Conservation (phyloP, 257 asterid genomes). For the Vinca minor region DNA sequence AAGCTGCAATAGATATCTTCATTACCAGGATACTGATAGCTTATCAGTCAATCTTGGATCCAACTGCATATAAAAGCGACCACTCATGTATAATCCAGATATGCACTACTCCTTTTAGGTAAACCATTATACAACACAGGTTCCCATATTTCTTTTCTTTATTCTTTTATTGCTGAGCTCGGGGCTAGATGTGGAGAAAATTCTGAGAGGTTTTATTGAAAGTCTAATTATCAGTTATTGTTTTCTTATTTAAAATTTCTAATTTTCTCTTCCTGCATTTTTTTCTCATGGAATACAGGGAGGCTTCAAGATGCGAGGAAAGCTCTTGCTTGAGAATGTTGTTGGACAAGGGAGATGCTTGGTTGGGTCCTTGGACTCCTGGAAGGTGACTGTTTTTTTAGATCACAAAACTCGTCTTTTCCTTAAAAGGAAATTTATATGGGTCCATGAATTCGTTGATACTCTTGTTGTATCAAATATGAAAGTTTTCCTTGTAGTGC, state of each 20-base stretch:
- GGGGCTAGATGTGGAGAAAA: not conserved
- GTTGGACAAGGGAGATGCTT: constrained; percentile 94
- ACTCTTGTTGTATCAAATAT: not conserved
- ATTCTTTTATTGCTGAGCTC: not conserved
- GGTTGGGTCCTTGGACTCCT: constrained; percentile 99
- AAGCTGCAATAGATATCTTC: constrained; percentile 55
- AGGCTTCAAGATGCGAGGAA: constrained; percentile 76
- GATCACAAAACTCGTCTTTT: constrained; percentile 10
- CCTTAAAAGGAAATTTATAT: not conserved
- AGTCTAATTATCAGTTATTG: not conserved
- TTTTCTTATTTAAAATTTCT: not conserved
- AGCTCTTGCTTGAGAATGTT: constrained; percentile 88
- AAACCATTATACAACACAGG: constrained; percentile 15
- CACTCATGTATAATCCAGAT: constrained; percentile 69
- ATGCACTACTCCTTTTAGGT: constrained; percentile 95
- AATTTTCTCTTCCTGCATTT: not conserved
- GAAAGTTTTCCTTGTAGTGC: not conserved
- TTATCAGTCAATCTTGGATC: constrained; percentile 84
- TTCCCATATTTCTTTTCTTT: not conserved
- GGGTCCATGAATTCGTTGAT: constrained; percentile 7
- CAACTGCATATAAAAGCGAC: constrained; percentile 73
- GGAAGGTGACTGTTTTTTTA: constrained; percentile 60
- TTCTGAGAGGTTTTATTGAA: not conserved
- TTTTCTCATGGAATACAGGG: constrained; percentile 41
- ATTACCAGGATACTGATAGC: constrained; percentile 59